A percentile compares a stretch with the other conserved stretches of the same genome.
Conservation (phyloP, 2,329 filamentous ascomycete species). For the Metarhizium humberi region DNA sequence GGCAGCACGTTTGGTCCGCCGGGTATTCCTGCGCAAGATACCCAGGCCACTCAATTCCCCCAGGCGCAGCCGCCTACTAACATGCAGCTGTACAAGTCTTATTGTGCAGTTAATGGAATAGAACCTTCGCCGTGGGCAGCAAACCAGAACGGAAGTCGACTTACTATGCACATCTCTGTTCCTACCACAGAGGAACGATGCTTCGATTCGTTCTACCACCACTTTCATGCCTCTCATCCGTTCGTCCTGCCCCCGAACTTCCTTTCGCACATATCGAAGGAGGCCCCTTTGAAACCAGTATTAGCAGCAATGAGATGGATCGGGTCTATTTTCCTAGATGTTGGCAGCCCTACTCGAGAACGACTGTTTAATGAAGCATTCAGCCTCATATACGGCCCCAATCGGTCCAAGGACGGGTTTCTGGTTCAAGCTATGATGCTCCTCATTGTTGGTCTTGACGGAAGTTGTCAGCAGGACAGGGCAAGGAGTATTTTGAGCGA, state of each 20-base stretch:
- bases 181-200: conserved; percentile 40
- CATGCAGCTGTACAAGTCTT: conserved; percentile 31
- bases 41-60: conserved; percentile 12
- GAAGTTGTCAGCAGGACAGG: conserved; percentile 60
- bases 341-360: conserved; percentile 30
- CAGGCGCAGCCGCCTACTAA: conserved; percentile 12
- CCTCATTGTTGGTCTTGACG: conserved; percentile 69
- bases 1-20: conserved; percentile 6
- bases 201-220: conserved; percentile 47
- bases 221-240: conserved; percentile 49
- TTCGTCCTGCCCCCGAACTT: conserved; percentile 45
- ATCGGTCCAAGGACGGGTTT: conserved; percentile 45
- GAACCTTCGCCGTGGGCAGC: conserved; percentile 12
- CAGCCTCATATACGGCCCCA: conserved; percentile 36
- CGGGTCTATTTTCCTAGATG: conserved; percentile 46
- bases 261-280: conserved; percentile 38
- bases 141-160: conserved; percentile 7
- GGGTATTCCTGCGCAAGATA: conserved; percentile 5
- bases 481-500: conserved; percentile 58
- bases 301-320: conserved; percentile 46
- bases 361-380: conserved; percentile 51
- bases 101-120: conserved; percentile 16
- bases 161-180: conserved; percentile 13
- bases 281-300: conserved; percentile 38
- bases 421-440: conserved; percentile 71